Conservation (phyloP, 1,284 basidiomycete genomes). For the Boletus smithii region DNA sequence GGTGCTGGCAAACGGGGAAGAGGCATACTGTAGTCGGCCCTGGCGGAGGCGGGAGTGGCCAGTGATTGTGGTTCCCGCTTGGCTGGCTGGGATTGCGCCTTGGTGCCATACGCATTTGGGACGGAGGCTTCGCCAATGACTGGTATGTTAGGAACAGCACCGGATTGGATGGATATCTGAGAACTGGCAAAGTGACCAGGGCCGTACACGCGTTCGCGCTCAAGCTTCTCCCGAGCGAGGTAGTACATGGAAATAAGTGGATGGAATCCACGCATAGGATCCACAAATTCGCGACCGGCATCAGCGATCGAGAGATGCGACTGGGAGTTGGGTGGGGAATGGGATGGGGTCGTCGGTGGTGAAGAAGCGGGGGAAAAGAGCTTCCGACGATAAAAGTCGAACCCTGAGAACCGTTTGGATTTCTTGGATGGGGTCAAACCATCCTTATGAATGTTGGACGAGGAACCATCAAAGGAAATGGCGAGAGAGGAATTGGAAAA, state of each 20-base stretch:
- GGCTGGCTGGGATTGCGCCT: conserved; percentile 27
- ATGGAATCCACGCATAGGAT: conserved; percentile 93
- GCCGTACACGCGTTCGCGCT: conserved; percentile 90
- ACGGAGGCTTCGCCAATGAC: conserved; percentile 25
- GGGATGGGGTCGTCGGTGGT: conserved; percentile 46
- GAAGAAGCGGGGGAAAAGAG: conserved; percentile 74
- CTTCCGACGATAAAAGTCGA: conserved; percentile 93
- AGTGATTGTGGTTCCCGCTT: conserved; percentile 22
- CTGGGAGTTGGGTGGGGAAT: conserved; percentile 55
- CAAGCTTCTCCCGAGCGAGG: conserved; percentile 92
- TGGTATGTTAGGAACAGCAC: conserved; percentile 20
- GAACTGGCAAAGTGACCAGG: conserved; percentile 93
- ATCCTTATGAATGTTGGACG: conserved; percentile 37
- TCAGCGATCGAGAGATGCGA: conserved; percentile 48
- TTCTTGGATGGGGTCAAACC: conserved; percentile 51
- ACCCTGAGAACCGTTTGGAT: conserved; percentile 79
- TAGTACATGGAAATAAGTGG: conserved; percentile 96
- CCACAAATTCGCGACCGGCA: conserved; percentile 51
- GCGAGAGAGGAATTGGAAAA: conserved; percentile 66
- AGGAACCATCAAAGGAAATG: conserved; percentile 56
- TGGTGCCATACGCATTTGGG: conserved; percentile 18
- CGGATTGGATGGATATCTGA: conserved; percentile 51
- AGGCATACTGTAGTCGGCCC: conserved; percentile 77
- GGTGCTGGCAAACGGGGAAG: conserved; percentile 80
- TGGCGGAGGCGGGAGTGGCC: conserved; percentile 29